A percentile compares a stretch with the other conserved stretches of the same genome.
phyloP scores from a whole-genome alignment of 768 basidiomycete genomes.

The Auricularia sp. region DNA sequence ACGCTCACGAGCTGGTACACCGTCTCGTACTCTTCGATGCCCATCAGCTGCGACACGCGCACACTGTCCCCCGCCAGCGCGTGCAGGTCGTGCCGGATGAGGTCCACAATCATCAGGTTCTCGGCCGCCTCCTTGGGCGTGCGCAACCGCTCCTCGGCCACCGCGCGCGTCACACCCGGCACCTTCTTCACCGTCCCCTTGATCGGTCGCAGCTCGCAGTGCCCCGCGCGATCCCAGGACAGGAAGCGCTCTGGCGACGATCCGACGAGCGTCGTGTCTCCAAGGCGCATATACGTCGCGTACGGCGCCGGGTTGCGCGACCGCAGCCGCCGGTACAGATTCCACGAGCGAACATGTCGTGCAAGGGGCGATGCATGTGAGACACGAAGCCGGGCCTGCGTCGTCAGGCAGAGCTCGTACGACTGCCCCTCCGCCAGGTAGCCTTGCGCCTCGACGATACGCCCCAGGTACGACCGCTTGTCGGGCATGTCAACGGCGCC shows the following conservation, averaged over 20 bases:
- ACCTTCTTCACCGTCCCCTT: conserved; percentile 80
- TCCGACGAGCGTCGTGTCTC: conserved; percentile 66
- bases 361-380: conserved; percentile 25
- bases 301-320: conserved; percentile 80
- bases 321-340: conserved; percentile 62
- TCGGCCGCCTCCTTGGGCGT: conserved; percentile 87
- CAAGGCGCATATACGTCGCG: conserved; percentile 68
- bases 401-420: conserved; percentile 86
- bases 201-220: conserved; percentile 84
- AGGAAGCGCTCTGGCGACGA: conserved; percentile 92
- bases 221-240: conserved; percentile 52
- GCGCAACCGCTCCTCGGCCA: conserved; percentile 55
- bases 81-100: conserved; percentile 88
- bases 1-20: conserved; percentile 95
- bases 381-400: conserved; percentile 47
- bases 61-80: conserved; percentile 69
- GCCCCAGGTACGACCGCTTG: conserved; percentile 41
- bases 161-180: conserved; percentile 43
- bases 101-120: conserved; percentile 96
- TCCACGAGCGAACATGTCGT: conserved; percentile 45
- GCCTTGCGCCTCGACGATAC: conserved; percentile 62
- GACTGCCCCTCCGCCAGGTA: conserved; percentile 75
- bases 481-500: conserved; percentile 2
- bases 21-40: conserved; percentile 84
- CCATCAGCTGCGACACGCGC: conserved; percentile 72